These are phyloP conservation scores for Daedaleopsis nitida DNA, from an alignment of 768 basidiomycete genomes.

Conservation along the genomic window DNA sequence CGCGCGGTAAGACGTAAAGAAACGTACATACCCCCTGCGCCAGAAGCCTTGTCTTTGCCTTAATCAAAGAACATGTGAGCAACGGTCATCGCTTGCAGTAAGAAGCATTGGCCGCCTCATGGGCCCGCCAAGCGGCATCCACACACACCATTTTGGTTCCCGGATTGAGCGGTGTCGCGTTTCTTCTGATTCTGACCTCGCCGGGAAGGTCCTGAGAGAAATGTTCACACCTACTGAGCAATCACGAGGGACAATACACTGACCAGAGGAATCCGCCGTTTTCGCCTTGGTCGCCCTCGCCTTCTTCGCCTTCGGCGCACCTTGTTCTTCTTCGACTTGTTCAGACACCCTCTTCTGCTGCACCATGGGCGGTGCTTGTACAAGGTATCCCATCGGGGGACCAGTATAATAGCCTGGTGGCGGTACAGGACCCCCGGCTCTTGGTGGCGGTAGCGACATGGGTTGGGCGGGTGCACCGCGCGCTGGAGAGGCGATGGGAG, in stretches of 20 bases:
- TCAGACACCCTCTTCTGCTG: constrained; percentile 40
- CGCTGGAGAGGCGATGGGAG: constrained; percentile 58
- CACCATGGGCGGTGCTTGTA: constrained; percentile 2
- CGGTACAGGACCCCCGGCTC: constrained; percentile 17
- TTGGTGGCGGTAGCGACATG: constrained; percentile 28
- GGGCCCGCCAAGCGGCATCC: constrained; percentile 3
- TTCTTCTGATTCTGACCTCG: constrained; percentile 62
- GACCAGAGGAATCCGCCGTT: constrained; percentile 35
- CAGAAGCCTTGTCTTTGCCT: constrained; percentile 46
- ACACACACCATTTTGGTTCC: constrained; percentile 61
- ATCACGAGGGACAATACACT: constrained; percentile 5
- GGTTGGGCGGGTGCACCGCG: constrained; percentile 44
- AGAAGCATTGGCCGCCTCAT: constrained; percentile 10
- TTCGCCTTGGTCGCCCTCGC: constrained; percentile 40
- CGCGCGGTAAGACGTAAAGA: constrained; percentile 28
- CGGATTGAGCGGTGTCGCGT: constrained; percentile 68
- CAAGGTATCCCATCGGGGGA: constrained; percentile 12
- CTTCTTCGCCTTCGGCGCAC: constrained; percentile 50
- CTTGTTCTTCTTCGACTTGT: constrained; percentile 41
- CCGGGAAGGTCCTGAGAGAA: constrained; percentile 48
- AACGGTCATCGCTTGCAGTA: constrained; percentile 37
- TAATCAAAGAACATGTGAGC: constrained; percentile 39
- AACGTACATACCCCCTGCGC: constrained; percentile 8
- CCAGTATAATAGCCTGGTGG: constrained; percentile 16
- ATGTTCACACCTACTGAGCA: background rate